Evolutionary conservation across 1,284 basidiomycete species (phyloP), one percentile per base, ranked within the genome.

Genomic region (Schizopora paradoxa): DNA sequence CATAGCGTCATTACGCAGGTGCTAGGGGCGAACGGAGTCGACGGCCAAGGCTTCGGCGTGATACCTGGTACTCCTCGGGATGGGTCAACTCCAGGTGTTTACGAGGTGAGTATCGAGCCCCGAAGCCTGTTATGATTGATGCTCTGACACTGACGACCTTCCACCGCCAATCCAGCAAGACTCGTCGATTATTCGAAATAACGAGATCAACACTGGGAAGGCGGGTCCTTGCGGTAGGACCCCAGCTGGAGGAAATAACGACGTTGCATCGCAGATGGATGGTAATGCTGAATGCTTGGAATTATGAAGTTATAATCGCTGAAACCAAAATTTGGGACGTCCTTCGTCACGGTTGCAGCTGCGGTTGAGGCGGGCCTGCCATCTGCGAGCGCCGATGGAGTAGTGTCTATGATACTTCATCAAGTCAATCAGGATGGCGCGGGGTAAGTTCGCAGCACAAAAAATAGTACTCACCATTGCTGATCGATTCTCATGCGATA

Each of bases 21-120:
- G 19, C 44, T 33, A 14, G 57, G 57, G 18, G 53, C 54, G 29
- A 59, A 59, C 38, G 57, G 57, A 14, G 47, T 57, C 18, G 47
- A 38, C 23, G 47, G 45, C 1, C 42, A 38, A 19, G 58, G 47
- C 5, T 56, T 58, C 32, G 57, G 57, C 23, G 49, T 58, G 13
- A 48, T 53, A 25, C 51, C 56, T 6, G 38, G 52, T 16, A 58
- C 58, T 26, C 58, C 58, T 21, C 58, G 58, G 14, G 47, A 57
- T 42, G 57, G 58, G 6, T 46, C 49, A 4, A 28, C 36, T 5
- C 44, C 52, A 5, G 52, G 43, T 13, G 57, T 57, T 5, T 60
- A 56, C 51, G 50, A 58, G 48, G 52, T 54, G 13, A 14, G 45
- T 14, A 14, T 22, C 28, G n/a, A n/a, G n/a, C n/a, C n/a, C n/a